phyloP scores from a whole-genome alignment of 257 asterid species.

The Ocimum tenuiflorum region DNA sequence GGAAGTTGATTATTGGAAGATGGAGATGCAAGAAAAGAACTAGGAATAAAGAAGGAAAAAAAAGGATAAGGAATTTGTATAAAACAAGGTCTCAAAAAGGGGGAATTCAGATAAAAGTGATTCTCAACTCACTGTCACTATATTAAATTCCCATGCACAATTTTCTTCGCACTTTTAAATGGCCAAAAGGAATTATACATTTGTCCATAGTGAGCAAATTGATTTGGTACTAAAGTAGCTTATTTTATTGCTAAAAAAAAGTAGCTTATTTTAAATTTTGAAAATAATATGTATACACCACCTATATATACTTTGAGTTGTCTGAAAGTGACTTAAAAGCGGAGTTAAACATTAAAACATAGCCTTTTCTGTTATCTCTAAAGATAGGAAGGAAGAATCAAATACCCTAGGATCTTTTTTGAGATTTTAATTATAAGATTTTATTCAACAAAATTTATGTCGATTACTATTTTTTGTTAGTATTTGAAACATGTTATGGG shows the following conservation, averaged over 20 bases:
- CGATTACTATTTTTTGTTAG: too few relatives aligned
- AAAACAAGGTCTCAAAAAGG: not conserved
- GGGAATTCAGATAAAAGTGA: slow-evolving; percentile 15
- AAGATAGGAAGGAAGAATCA: slow-evolving; percentile 6
- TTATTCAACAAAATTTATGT: not conserved
- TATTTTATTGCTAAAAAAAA: not conserved
- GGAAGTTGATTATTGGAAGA: slow-evolving; percentile 5
- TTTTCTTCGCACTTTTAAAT: slow-evolving; percentile 5
- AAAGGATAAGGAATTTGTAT: slow-evolving; percentile 20
- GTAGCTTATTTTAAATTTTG: not conserved
- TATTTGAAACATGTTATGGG: too few relatives aligned
- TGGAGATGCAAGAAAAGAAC: slow-evolving; percentile 1
- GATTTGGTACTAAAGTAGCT: not conserved
- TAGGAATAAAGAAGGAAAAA: slow-evolving; percentile 19
- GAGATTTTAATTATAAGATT: too few relatives aligned
- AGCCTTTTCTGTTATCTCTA: not conserved
- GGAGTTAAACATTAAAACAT: not conserved
- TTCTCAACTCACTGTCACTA: slow-evolving; percentile 16
- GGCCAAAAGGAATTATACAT: not conserved
- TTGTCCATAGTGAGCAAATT: slow-evolving; percentile 7
- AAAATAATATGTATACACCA: not conserved
- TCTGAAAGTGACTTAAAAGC: slow-evolving; percentile 22
- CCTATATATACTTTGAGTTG: slow-evolving; percentile 23
- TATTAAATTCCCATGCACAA: slow-evolving; percentile 5
- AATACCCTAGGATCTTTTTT: not conserved